Percentiles rank a stretch among this genome's conserved stretches.
Evolutionary conservation across 208 protist species (phyloP).

Genomic region (Leishmania tarentolae): DNA sequence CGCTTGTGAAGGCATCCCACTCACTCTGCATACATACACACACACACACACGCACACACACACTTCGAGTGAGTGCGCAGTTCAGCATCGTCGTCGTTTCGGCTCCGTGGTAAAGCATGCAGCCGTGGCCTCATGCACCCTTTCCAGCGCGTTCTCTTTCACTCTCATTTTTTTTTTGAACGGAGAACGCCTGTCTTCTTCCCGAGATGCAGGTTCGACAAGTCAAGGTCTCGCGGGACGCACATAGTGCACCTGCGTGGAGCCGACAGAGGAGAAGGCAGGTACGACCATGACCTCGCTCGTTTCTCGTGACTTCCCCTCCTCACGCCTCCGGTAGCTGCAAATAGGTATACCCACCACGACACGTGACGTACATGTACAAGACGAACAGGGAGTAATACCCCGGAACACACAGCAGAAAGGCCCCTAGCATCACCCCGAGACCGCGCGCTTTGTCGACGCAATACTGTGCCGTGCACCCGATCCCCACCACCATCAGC

Average conservation of each 20-base stretch:
- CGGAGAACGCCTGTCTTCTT: neutral
- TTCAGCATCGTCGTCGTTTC: neutral
- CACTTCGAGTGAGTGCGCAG: neutral
- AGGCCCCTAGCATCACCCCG: conserved; percentile 47
- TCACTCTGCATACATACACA: neutral
- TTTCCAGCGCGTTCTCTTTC: neutral
- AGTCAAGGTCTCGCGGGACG: neutral
- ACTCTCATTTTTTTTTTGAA: neutral
- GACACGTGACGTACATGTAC: conserved; percentile 62
- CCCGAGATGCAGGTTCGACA: neutral
- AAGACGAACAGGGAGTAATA: conserved; percentile 70
- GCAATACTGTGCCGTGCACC: conserved; percentile 28
- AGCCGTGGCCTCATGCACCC: neutral
- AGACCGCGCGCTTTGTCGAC: conserved; percentile 44
- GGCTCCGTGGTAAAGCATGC: neutral
- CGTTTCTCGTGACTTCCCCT: too few relatives aligned
- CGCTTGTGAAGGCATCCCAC: neutral
- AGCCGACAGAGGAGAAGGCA: too few relatives aligned
- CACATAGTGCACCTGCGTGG: neutral
- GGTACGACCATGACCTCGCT: too few relatives aligned
- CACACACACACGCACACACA: neutral
- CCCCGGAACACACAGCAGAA: conserved; percentile 65
- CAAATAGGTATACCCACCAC: conserved; percentile 45
- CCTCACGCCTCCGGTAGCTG: conserved; percentile 44
- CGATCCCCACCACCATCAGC: conserved; percentile 42